Base-by-base conservation (phyloP, 805 yeast genomes). In the Metschnikowia continentalis region DNA sequence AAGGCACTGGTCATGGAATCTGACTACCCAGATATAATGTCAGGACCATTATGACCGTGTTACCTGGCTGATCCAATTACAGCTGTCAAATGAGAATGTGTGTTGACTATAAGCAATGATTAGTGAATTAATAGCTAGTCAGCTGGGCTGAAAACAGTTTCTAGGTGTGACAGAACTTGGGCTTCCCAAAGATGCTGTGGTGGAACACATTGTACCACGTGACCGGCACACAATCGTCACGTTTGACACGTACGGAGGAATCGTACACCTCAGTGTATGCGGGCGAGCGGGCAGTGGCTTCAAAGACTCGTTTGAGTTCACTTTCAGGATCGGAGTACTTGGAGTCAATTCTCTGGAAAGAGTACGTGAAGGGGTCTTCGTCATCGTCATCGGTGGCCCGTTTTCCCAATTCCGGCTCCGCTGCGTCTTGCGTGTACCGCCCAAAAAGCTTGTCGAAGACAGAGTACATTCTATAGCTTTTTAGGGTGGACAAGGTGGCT, bases 161-260 rank as follows among this genome's bases (percentile, higher is more conserved):
- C 33, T 35, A 53, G 13, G 48, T 53, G 23, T 52, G 56, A 49
- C 76, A 71, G 51, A 71, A 68, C 30, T 68, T 65, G 10, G 77
- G 77, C 44, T 70, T 73, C 0, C 82, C 83, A 59, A 78, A 79
- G 6, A 79, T 65, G 47, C 79, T 71, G 50, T 76, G 77, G 54
- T 72, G 80, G 53, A 80, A 75, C 0, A 79, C 72, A 50, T 74
- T 78, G 54, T 61, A 72, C 83, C 83, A 79, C 0, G 82, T 79
- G 10, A 80, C 71, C 3, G 74, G 74, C 26, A 71, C 76, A 63
- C 83, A 80, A 26, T 67, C 67, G 19, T 58, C 59, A 14, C 48
- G 48, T 13, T 40, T 35, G 20, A 23, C 47, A 3, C 44, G 15
- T 8, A 19, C n/a, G 6, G 41, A 13, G 5, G 41, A 20, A 23